These are phyloP conservation scores for Calonectria pseudoreteaudii DNA, from an alignment of 2,329 filamentous ascomycete species.

Conservation along the genomic window DNA sequence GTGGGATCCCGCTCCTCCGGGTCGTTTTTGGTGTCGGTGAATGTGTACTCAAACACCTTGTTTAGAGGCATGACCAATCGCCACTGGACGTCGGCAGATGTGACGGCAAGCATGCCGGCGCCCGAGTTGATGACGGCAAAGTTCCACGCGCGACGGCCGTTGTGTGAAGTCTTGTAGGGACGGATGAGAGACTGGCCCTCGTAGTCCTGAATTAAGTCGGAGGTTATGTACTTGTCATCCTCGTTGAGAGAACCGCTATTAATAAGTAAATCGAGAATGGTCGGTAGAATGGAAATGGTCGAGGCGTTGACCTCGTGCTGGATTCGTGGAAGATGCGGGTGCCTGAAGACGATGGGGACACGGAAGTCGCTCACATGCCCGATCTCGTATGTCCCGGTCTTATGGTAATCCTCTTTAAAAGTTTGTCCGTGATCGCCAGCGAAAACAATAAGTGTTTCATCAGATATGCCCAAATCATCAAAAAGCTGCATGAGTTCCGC, in stretches of 20 bases:
- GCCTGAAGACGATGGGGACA: conserved; percentile 49
- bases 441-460: conserved; percentile 50
- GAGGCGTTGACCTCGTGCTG: conserved; percentile 47
- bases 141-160: conserved; percentile 48
- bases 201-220: conserved; percentile 47
- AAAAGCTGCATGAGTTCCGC: conserved; percentile 46
- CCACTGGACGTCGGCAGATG: conserved; percentile 46
- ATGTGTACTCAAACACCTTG: conserved; percentile 47
- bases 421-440: conserved; percentile 51
- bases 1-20: conserved; percentile 43
- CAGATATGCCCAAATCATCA: conserved; percentile 47
- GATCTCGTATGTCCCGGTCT: conserved; percentile 49
- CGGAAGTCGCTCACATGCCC: conserved; percentile 48
- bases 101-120: conserved; percentile 47
- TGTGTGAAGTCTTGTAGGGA: conserved; percentile 35
- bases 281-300: conserved; percentile 49
- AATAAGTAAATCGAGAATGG: conserved; percentile 50
- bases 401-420: conserved; percentile 47
- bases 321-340: conserved; percentile 47
- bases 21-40: conserved; percentile 47
- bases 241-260: conserved; percentile 48
- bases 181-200: conserved; percentile 51
- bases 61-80: conserved; percentile 49
- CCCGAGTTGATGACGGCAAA: conserved; percentile 51
- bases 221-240: conserved; percentile 39